Base-by-base conservation (phyloP, 2,329 filamentous ascomycete species). In the Blumeria graminis region DNA sequence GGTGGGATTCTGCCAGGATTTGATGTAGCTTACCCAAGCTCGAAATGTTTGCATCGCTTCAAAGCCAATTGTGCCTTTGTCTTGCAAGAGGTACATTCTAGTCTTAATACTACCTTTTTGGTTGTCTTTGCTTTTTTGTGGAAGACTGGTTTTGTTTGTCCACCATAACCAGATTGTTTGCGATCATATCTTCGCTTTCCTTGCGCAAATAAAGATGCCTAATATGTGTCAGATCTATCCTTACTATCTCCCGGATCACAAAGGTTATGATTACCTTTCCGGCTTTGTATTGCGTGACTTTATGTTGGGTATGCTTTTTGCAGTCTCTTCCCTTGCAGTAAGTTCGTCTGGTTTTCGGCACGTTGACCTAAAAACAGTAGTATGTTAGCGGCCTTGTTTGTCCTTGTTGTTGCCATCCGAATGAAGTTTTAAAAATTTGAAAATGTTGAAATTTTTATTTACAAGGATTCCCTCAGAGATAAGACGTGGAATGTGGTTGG, bases 81-180 rank as follows among this genome's bases (percentile, higher is more conserved):
- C 85, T 96, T 96, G 87, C 92, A 98, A 67, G 76, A 73, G 70
- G 87, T 90, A 80, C 92, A 98, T 75, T 98, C 92, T 74, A 98
- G 77, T 78, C 92, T 83, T 74, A 98, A 78, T 69, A 98, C 93
- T 68, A 98, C 85, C 84, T 98, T 98, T 86, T 98, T 98, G 72
- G 92, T 98, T 67, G 92, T 98, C 86, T 98, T 98, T 66, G 92
- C 92, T 80, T 95, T 96, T 84, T 96, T 98, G 86, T 96, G 92
- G 86, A 96, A 98, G 71, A 98, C 89, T 68, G 93, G 92, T 80
- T 98, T 98, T 70, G 92, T 98, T 80, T 98, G 92, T 89, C 92
- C 92, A 86, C 92, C 92, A 72, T 95, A 96, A 86, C 90, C 90
- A 72, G 84, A 87, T 79, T 96, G 90, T 81, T 96, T 96, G 71